A percentile compares a stretch with the other conserved stretches of the same genome.
These are phyloP conservation scores for Leucosporidium yakuticum DNA, from an alignment of 768 basidiomycete species.

Conservation along the genomic window DNA sequence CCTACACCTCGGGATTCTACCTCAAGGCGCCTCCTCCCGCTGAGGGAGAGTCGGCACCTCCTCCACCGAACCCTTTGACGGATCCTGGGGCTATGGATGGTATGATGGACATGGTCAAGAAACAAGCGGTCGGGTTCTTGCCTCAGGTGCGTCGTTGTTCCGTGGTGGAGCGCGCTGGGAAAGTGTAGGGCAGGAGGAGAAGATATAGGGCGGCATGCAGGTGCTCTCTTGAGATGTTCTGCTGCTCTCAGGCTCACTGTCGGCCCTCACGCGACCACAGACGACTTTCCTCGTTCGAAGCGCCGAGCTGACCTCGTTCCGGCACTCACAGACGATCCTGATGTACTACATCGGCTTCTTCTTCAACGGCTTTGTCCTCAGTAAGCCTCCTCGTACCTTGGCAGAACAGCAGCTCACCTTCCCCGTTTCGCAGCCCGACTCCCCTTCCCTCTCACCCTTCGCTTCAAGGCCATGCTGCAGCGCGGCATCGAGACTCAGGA, in stretches of 20 bases:
- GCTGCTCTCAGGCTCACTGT: not conserved
- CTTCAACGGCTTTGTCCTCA: constrained; percentile 96
- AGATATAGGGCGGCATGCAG: too few species aligned
- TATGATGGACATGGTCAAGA: constrained; percentile 90
- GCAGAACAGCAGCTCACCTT: not conserved
- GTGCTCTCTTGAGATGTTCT: too few species aligned
- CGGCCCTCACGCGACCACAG: not conserved
- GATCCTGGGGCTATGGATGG: constrained; percentile 86
- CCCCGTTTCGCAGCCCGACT: constrained; percentile 63
- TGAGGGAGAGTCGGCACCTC: constrained; percentile 47
- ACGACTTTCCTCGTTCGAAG: not conserved
- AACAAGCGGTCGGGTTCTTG: constrained; percentile 98
- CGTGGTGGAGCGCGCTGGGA: too few species aligned
- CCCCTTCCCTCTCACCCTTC: constrained; percentile 91
- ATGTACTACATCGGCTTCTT: constrained; percentile 99
- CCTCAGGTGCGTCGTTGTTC: constrained; percentile 45
- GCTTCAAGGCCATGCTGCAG: constrained; percentile 97
- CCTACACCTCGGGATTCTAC: constrained; percentile 56
- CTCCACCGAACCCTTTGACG: constrained; percentile 70
- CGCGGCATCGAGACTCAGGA: constrained; percentile 89
- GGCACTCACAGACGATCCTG: constrained; percentile 71
- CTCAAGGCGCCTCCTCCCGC: constrained; percentile 76
- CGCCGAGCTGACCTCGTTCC: constrained; percentile 1
- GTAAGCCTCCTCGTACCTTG: constrained; percentile 65
- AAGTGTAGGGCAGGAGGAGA: too few species aligned